Evolutionary conservation across 2,329 filamentous ascomycete genomes (phyloP).

Genomic region (Dothiorella sarmentorum): DNA sequence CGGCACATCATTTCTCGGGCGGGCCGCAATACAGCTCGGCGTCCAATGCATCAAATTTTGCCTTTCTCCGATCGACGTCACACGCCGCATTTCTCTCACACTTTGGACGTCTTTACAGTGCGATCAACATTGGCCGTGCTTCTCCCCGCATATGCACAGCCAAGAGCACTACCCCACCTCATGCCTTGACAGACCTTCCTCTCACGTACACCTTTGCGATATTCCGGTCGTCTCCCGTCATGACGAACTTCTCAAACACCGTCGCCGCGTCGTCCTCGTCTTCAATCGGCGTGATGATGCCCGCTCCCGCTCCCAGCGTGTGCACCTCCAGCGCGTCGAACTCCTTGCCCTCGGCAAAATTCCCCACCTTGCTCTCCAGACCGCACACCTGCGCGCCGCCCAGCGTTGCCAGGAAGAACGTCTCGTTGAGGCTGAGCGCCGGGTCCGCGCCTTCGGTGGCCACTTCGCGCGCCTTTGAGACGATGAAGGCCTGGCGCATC

Average conservation of each 20-base stretch:
- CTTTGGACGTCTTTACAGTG: background rate
- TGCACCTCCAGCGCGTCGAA: slow-evolving; percentile 58
- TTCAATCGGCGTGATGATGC: slow-evolving; percentile 45
- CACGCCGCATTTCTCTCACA: background rate
- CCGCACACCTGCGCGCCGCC: slow-evolving; percentile 60
- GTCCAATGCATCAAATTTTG: background rate
- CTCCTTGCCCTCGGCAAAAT: slow-evolving; percentile 57
- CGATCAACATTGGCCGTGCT: slow-evolving; percentile 5
- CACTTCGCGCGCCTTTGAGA: slow-evolving; percentile 37
- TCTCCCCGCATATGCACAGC: slow-evolving; percentile 5
- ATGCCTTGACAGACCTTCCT: slow-evolving; percentile 15
- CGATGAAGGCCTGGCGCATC: slow-evolving; percentile 57
- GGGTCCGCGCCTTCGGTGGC: slow-evolving; percentile 37
- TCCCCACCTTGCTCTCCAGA: slow-evolving; percentile 53
- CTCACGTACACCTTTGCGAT: slow-evolving; percentile 48
- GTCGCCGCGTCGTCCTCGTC: slow-evolving; percentile 46
- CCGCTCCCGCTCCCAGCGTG: slow-evolving; percentile 38
- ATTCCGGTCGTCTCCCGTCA: slow-evolving; percentile 64
- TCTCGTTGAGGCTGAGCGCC: slow-evolving; percentile 26
- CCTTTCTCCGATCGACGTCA: background rate
- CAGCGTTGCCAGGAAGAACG: slow-evolving; percentile 58
- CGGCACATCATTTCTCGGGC: background rate
- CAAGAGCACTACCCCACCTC: background rate
- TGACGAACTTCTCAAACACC: slow-evolving; percentile 61
- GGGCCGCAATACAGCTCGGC: background rate